Evolutionary conservation across 352 stramenopile species (phyloP), one percentile per base, ranked within the genome.

Genomic region (Sclerospora graminicola): DNA sequence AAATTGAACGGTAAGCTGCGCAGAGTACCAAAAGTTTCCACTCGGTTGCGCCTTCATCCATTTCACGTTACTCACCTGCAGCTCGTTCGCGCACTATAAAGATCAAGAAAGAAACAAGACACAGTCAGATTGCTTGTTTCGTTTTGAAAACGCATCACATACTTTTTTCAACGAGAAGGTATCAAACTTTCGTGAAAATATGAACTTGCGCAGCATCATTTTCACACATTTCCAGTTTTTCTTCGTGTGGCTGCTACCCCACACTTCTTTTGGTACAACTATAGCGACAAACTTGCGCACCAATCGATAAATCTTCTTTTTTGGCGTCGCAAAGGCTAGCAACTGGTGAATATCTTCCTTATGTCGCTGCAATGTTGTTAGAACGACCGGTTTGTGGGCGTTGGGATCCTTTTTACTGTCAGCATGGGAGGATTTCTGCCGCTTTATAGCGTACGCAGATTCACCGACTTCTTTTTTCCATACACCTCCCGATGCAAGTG

Each of bases 191-290:
- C 60, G 60, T 15, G 71, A 67, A 32, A 60, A 59, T 13, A 87
- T 46, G 10, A 87, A 36, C 23, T 63, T 66, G 8, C 48, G 54
- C 13, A 83, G 40, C 36, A 83, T 39, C 23, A 30, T 16, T 37
- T 80, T 82, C 21, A 84, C 51, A 29, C 45, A 57, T n/a, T 56
- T 50, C 71, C 71, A 87, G 37, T 87, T 86, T 13, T 65, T 60
- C 26, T 54, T 51, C 1, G 41, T 57, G 0, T 45, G 20, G 7
- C 16, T 35, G 13, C 15, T 43, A 8, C 66, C 74, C 73, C 75
- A 86, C 1, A 87, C 2, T 15, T 63, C 52, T 43, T 83, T 85
- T 7, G 77, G 77, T 20, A 89, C 38, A 24, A 87, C 54, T 5
- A 15, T 13, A 29, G 61, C 50, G 11, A 84, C 10, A n/a, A 85